Evolutionary conservation across 2,329 filamentous ascomycete genomes (phyloP), one percentile per base, ranked within the genome.

Genomic region (Cladophialophora exuberans): DNA sequence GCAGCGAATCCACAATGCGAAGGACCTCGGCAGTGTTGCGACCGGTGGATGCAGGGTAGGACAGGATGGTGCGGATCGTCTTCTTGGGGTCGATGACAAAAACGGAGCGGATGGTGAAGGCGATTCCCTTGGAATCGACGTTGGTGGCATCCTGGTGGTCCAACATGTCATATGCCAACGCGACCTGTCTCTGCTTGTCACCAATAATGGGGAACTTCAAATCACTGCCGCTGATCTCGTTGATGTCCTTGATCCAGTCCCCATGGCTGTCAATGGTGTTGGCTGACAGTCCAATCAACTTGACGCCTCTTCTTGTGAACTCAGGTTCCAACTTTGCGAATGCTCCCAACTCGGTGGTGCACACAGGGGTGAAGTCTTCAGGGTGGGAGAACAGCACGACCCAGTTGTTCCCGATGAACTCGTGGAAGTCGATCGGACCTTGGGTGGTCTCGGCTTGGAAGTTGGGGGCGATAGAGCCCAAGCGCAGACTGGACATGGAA

Each of bases 391-490:
- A 88, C 63, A 88, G 79, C 60, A 88, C 78, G 57, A 85, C 82
- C 84, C 85, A 88, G 65, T 79, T 83, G 76, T 86, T 78, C 66
- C 83, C 85, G 63, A 88, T 86, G 77, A 83, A 88, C 65, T 87
- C 76, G 75, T 88, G 85, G 79, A 88, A 88, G 73, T 87, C 79
- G 69, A 88, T 86, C 51, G 78, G 77, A 55, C 85, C 85, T 60
- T 77, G 75, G 62, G 85, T 88, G 64, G 85, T 87, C 66, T 86
- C 80, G 59, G 85, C 83, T 65, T 85, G 73, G 78, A 88, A 88
- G 77, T 88, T 83, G 64, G 85, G 85, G 67, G 85, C 85, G 67
- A 75, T 78, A 72, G 78, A 84, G 70, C 84, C 84, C 66, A 87
- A 80, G 68, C 84, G 84, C 71, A 87, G 80, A 67, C 77, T 79